Evolutionary conservation across 306 rosid species (phyloP).

Genomic region (Castanea mollissima): DNA sequence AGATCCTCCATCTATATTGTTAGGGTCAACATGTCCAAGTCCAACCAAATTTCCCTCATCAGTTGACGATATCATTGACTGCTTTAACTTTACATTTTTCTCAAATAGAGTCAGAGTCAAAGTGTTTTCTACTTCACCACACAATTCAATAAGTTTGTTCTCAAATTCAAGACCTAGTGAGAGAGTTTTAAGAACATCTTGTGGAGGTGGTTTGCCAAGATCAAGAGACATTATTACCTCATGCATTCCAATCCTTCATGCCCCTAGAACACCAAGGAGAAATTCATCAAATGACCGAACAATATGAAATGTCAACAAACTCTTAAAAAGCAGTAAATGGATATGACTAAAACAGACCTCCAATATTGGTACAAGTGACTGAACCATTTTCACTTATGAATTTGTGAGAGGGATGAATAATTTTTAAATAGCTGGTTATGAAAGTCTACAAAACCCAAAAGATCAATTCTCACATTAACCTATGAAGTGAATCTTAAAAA

Average conservation of each 20-base stretch:
- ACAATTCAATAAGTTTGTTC: conserved; percentile 46
- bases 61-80: conserved; percentile 18
- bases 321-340: conserved; percentile 9
- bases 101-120: conserved; percentile 34
- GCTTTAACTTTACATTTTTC: conserved; percentile 41
- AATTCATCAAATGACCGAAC: conserved; percentile 20
- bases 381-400: conserved; percentile 63
- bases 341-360: conserved; percentile 31
- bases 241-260: conserved; percentile 54
- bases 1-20: conserved; percentile 18
- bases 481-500: background rate
- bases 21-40: conserved; percentile 22
- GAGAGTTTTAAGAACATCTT: conserved; percentile 63
- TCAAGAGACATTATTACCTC: conserved; percentile 47
- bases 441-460: conserved; percentile 56
- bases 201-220: conserved; percentile 67
- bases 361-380: too few relatives aligned
- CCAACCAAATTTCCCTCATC: conserved; percentile 26
- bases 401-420: conserved; percentile 83
- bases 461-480: conserved; percentile 4
- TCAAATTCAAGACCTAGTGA: conserved; percentile 54
- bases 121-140: conserved; percentile 38
- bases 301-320: conserved; percentile 10
- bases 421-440: conserved; percentile 70
- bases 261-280: conserved; percentile 49